Conservation (phyloP, 2,329 filamentous ascomycete genomes). For the Chalara sp. region DNA sequence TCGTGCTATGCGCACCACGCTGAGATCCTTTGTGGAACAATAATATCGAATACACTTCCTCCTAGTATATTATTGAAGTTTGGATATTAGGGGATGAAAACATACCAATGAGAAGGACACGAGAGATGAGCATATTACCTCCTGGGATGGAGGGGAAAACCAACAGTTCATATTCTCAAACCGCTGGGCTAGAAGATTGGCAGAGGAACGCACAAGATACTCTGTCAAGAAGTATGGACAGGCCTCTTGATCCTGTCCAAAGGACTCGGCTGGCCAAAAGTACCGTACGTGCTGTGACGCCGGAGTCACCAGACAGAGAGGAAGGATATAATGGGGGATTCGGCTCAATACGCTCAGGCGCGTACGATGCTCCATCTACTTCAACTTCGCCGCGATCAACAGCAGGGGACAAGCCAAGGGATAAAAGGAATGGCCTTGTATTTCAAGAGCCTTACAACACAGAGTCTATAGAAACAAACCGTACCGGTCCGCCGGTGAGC, state of each 20-base stretch:
- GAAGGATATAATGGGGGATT: conserved; percentile 12
- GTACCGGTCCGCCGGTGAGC: conserved; percentile 18
- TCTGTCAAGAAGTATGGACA: conserved; percentile 18
- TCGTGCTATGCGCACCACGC: too few relatives aligned
- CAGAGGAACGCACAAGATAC: conserved; percentile 22
- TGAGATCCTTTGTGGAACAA: too few relatives aligned
- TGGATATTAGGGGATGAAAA: too few relatives aligned
- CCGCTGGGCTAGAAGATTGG: conserved; percentile 23
- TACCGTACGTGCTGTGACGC: conserved; percentile 60
- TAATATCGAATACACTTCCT: background rate
- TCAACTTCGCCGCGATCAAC: conserved; percentile 43
- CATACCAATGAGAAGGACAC: conserved; percentile 15
- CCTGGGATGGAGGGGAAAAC: conserved; percentile 40
- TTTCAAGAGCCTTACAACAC: conserved; percentile 52
- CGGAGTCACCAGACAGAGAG: conserved; percentile 39
- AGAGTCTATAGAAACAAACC: conserved; percentile 20
- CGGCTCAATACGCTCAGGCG: background rate
- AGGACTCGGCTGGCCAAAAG: conserved; percentile 28
- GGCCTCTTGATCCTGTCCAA: conserved; percentile 18
- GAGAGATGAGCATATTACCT: conserved; percentile 34
- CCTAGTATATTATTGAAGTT: too few relatives aligned
- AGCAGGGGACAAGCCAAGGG: conserved; percentile 32
- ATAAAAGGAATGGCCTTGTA: conserved; percentile 50
- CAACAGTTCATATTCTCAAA: conserved; percentile 26
- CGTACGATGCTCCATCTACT: conserved; percentile 24